A percentile compares a stretch with the other conserved stretches of the same genome.
phyloP scores from a whole-genome alignment of 2,329 filamentous ascomycete genomes.

The Ascochyta lentis region DNA sequence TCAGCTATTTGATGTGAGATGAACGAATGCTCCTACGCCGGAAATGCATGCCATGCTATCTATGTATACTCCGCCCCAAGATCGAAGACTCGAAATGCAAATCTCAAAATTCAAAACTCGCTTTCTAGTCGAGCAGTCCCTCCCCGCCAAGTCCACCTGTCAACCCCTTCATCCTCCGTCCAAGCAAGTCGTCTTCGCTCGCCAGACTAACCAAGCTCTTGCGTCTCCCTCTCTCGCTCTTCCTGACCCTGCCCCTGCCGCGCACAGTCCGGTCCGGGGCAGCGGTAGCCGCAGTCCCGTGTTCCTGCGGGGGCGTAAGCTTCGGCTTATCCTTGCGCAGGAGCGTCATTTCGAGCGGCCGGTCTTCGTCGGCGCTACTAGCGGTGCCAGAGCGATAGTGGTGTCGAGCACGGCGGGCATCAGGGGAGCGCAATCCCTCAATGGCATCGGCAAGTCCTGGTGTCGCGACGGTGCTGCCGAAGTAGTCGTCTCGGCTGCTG shows the following conservation, averaged over 20 bases:
- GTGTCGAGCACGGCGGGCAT: slow-evolving; percentile 47
- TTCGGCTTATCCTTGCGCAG: slow-evolving; percentile 31
- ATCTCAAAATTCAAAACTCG: neutral
- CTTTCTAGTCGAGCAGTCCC: slow-evolving; percentile 1
- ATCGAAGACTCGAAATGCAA: neutral
- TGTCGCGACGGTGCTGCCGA: slow-evolving; percentile 61
- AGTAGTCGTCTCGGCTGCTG: slow-evolving; percentile 86
- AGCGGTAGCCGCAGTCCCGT: neutral
- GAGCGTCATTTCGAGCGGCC: slow-evolving; percentile 77
- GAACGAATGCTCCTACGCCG: too few relatives aligned
- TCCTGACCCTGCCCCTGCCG: slow-evolving; percentile 36
- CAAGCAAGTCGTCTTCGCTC: slow-evolving; percentile 57
- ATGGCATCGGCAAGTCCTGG: slow-evolving; percentile 81
- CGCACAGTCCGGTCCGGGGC: slow-evolving; percentile 9
- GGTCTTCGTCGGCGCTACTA: slow-evolving; percentile 79
- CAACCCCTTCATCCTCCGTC: slow-evolving; percentile 56
- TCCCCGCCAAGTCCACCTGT: slow-evolving; percentile 50
- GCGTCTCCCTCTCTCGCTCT: slow-evolving; percentile 40
- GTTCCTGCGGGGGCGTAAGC: slow-evolving; percentile 23
- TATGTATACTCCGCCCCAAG: too few relatives aligned
- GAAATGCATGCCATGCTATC: too few relatives aligned
- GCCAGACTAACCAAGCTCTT: slow-evolving; percentile 55
- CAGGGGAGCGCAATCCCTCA: slow-evolving; percentile 51
- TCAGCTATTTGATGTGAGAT: too few relatives aligned
- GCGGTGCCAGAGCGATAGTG: slow-evolving; percentile 61